Evolutionary conservation across 2,329 filamentous ascomycete genomes (phyloP).

Genomic region (Dothistroma pini): DNA sequence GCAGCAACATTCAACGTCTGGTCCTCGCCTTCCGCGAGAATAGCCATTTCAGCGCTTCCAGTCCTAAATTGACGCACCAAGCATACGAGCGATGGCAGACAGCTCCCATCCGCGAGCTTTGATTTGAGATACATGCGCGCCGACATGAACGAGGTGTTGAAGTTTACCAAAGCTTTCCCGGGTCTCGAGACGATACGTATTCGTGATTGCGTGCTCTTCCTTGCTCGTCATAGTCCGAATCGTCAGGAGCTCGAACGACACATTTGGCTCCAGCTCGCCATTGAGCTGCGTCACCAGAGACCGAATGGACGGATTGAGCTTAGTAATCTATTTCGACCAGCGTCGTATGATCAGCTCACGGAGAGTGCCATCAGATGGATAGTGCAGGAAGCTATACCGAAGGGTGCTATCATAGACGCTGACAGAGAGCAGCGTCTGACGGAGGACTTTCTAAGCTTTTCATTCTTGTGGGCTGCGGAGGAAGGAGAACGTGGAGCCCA

Average conservation of each 20-base stretch:
- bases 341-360: constrained; percentile 2
- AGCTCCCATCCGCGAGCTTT: background rate
- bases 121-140: background rate
- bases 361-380: constrained; percentile 16
- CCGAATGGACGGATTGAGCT: constrained; percentile 8
- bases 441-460: constrained; percentile 25
- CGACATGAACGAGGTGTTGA: background rate
- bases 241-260: constrained; percentile 1
- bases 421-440: constrained; percentile 21
- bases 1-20: constrained; percentile 3
- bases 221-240: background rate
- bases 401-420: constrained; percentile 10
- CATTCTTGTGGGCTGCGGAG: constrained; percentile 22
- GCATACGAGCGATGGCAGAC: constrained; percentile 1
- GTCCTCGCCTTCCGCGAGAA: constrained; percentile 10
- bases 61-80: background rate
- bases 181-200: background rate
- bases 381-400: constrained; percentile 15
- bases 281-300: constrained; percentile 13
- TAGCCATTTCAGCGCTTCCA: background rate
- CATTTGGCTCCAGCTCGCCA: constrained; percentile 16
- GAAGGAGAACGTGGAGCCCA: constrained; percentile 11
- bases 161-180: background rate
- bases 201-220: background rate
- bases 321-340: constrained; percentile 2